A percentile compares a stretch with the other conserved stretches of the same genome.
Conservation (phyloP, 2,329 filamentous ascomycete species). For the Emergomyces orientalis region DNA sequence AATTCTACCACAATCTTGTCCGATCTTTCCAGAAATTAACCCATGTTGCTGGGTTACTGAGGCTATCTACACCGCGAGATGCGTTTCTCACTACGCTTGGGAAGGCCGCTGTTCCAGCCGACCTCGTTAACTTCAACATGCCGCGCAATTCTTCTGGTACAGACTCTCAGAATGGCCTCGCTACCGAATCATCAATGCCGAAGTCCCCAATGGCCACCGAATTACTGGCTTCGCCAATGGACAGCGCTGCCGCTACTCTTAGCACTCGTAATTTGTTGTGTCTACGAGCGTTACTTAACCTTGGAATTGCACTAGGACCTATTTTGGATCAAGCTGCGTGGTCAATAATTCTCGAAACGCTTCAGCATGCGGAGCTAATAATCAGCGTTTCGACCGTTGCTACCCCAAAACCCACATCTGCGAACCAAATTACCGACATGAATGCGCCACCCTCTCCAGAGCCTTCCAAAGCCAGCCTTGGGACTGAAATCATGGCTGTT, state of each 20-base stretch:
- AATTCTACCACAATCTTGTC: constrained; percentile 87
- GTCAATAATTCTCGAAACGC: constrained; percentile 81
- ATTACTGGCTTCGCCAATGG: constrained; percentile 28
- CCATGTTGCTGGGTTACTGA: constrained; percentile 82
- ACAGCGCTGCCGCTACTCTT: constrained; percentile 45
- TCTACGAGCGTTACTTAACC: constrained; percentile 79
- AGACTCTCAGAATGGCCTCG: constrained; percentile 20
- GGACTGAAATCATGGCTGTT: constrained; percentile 74
- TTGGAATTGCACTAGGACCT: constrained; percentile 88
- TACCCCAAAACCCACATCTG: constrained; percentile 22
- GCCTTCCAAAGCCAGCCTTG: constrained; percentile 55
- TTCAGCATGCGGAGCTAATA: constrained; percentile 87
- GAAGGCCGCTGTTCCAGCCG: constrained; percentile 84
- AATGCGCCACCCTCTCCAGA: constrained; percentile 29
- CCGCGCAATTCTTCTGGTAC: constrained; percentile 13
- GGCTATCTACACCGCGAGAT: constrained; percentile 77
- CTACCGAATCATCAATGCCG: constrained; percentile 21
- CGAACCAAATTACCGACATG: constrained; percentile 23
- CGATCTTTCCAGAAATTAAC: constrained; percentile 91
- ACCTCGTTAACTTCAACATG: constrained; percentile 35
- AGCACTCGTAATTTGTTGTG: constrained; percentile 88
- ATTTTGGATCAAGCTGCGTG: constrained; percentile 70
- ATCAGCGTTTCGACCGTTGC: constrained; percentile 42
- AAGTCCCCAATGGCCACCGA: constrained; percentile 24
- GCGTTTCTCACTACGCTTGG: constrained; percentile 89